Base-by-base conservation (phyloP, 805 yeast species). In the Myxozyma kluyveri region DNA sequence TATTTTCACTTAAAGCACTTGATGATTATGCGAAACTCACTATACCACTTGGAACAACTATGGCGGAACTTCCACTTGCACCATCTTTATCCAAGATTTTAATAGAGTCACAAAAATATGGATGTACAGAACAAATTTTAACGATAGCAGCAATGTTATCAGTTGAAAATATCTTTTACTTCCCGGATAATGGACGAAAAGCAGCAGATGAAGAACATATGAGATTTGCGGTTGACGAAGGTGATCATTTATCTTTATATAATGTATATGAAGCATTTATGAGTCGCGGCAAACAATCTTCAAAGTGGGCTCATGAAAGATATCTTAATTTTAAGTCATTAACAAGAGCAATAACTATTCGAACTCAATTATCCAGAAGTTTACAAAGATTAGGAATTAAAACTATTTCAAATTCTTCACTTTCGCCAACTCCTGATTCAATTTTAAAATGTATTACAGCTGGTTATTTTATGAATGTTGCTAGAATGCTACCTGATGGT, bases 131-230 rank as follows among this genome's bases (percentile, higher is more conserved):
- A 21, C 95, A 88, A 59, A 73, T 86, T 56, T 54, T 83, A 14
- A 78, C 77, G 1, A 84, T 88, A 32, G 93, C 86, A 7, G 78
- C 95, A 0, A 83, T 86, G 88, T 71, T 86, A 19, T 81, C 91
- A 0, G 88, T 86, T 2, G 93, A 93, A 0, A 77, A 76, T n/a
- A 78, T 81, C 1, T 47, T 86, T 3, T 86, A 81, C 60, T 66
- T 74, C 49, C 72, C 91, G 32, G 88, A 95, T 0, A 81, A 75
- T 47, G 86, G 83, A 59, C 66, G 84, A 36, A 80, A 81, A 44
- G 75, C 75, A 17, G 86, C 83, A 56, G 82, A 89, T 0, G 89
- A 84, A 61, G 67, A 75, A 39, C 79, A 81, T 2, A 67, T 89
- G 47, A 81, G 81, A 65, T 88, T 88, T 64, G 72, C 78, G 31